Evolutionary conservation across 177 flowering plant species (phyloP).

Genomic region (Telopea speciosissima): DNA sequence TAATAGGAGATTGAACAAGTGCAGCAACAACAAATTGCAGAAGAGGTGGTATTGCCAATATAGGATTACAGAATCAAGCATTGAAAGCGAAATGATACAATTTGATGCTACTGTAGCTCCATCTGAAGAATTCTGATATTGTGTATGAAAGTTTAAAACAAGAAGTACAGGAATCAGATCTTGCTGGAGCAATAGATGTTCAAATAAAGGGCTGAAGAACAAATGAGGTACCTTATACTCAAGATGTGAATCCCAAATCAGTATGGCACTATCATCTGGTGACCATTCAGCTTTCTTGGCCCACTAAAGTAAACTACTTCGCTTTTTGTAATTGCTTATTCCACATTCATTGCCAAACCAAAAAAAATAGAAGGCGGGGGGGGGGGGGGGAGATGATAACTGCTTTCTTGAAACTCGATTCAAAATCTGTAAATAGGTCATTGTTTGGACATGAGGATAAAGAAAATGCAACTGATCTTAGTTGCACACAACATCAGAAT

Average conservation of each 20-base stretch:
- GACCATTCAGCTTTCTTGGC: slow-evolving; percentile 84
- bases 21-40: background rate
- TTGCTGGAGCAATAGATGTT: background rate
- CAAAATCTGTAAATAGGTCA: no score
- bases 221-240: slow-evolving; percentile 69
- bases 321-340: no score
- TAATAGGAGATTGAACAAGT: no score
- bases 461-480: slow-evolving; percentile 3
- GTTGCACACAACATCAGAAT: slow-evolving; percentile 48
- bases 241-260: slow-evolving; percentile 88
- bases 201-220: background rate
- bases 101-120: background rate
- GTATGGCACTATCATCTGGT: slow-evolving; percentile 92
- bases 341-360: no score
- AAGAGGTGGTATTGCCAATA: background rate
- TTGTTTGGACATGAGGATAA: no score
- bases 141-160: background rate
- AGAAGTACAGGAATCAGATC: background rate
- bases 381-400: no score
- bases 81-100: background rate
- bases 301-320: no score
- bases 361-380: no score
- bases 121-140: background rate
- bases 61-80: background rate
- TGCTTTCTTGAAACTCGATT: no score